Percentiles rank a stretch among this genome's conserved stretches.
Evolutionary conservation across 345 rosid species (phyloP).

Genomic region (Lumnitzera racemosa): DNA sequence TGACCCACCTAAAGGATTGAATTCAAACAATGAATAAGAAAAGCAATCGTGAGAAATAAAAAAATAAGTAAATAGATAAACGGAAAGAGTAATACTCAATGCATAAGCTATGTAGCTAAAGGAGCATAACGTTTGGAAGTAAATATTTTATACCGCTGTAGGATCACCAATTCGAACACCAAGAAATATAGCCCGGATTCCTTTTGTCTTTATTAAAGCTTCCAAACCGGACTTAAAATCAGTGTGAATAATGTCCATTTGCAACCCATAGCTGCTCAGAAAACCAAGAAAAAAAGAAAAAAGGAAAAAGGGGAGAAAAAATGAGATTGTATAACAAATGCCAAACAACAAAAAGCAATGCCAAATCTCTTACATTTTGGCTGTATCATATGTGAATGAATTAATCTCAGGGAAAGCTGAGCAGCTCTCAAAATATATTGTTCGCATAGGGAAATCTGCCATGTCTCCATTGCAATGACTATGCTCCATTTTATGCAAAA

Average conservation of each 20-base stretch:
- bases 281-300: not conserved
- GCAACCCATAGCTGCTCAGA: constrained; percentile 64
- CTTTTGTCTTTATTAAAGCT: constrained; percentile 63
- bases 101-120: not conserved
- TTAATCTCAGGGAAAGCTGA: constrained; percentile 87
- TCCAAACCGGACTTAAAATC: constrained; percentile 99
- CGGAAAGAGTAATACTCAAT: not conserved
- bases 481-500: constrained; percentile 53
- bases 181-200: constrained; percentile 93
- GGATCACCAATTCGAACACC: constrained; percentile 99
- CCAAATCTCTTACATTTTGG: constrained; percentile 45
- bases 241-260: constrained; percentile 64
- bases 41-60: not conserved
- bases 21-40: not conserved
- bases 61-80: not conserved
- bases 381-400: constrained; percentile 79
- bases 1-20: constrained; percentile 66
- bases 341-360: not conserved
- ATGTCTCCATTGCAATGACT: constrained; percentile 53
- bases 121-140: not conserved
- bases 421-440: constrained; percentile 85
- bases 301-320: too few species aligned
- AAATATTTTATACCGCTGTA: constrained; percentile 68
- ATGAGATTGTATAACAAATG: constrained; percentile 2
- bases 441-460: constrained; percentile 65